Evolutionary conservation across 2,329 filamentous ascomycete genomes (phyloP).

Genomic region (Aspergillus brunneoviolaceus): DNA sequence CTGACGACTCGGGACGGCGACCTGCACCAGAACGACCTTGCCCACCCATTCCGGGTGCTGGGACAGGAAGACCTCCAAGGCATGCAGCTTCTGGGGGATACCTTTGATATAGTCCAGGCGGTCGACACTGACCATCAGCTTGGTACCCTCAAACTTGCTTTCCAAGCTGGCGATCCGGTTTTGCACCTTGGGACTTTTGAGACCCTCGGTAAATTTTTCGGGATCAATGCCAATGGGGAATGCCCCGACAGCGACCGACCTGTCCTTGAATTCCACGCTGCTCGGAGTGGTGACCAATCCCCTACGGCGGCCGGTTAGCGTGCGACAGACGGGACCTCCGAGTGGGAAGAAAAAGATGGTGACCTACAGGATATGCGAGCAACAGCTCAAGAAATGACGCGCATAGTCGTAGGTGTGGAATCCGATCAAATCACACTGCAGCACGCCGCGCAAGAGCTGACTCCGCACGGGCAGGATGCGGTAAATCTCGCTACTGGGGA

Average conservation of each 20-base stretch:
- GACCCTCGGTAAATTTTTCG: conserved; percentile 87
- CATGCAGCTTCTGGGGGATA: conserved; percentile 94
- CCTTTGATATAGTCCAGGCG: conserved; percentile 98
- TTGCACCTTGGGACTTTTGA: conserved; percentile 81
- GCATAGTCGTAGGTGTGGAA: conserved; percentile 99
- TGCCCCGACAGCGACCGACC: conserved; percentile 85
- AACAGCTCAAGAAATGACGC: conserved; percentile 92
- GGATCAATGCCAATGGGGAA: conserved; percentile 98
- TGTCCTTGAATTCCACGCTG: conserved; percentile 85
- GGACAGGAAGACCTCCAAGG: conserved; percentile 91
- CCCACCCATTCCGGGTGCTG: conserved; percentile 98
- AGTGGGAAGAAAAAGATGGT: no score
- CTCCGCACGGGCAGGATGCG: conserved; percentile 91
- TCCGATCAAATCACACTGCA: conserved; percentile 92
- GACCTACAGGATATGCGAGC: conserved; percentile 81
- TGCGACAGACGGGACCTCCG: conserved; percentile 3
- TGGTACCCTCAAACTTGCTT: conserved; percentile 91
- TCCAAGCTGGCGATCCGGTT: conserved; percentile 81
- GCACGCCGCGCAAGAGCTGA: conserved; percentile 78
- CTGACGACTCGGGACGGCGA: conserved; percentile 89
- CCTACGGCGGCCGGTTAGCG: conserved; percentile 28
- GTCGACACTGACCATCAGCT: conserved; percentile 95
- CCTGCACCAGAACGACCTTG: conserved; percentile 93
- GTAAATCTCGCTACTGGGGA: conserved; percentile 96
- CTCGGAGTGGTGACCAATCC: conserved; percentile 74